Conservation (phyloP, 2,329 filamentous ascomycete species). For the Talaromyces islandicus region DNA sequence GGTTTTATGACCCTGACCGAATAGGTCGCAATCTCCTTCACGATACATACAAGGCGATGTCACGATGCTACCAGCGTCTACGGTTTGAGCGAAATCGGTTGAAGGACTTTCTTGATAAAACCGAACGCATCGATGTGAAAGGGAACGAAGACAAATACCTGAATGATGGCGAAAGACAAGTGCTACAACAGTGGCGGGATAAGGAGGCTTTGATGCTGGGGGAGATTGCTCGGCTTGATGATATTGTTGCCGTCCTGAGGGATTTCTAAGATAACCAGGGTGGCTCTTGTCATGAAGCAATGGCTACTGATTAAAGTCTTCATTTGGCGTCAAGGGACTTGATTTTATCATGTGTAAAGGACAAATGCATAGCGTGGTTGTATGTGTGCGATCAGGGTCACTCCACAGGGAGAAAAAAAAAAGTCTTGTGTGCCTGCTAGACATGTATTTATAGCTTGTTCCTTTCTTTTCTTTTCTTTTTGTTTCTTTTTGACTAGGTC, state of each 20-base stretch:
- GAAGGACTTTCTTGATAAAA: slow-evolving; percentile 68
- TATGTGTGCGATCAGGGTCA: not conserved
- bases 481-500: not conserved
- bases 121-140: slow-evolving; percentile 78
- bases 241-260: slow-evolving; percentile 73
- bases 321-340: not conserved
- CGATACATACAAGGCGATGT: slow-evolving; percentile 83
- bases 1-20: slow-evolving; percentile 78
- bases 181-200: slow-evolving; percentile 57
- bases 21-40: slow-evolving; percentile 67
- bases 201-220: slow-evolving; percentile 66
- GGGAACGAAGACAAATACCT: slow-evolving; percentile 78
- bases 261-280: slow-evolving; percentile 53
- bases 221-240: slow-evolving; percentile 76
- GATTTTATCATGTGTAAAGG: not conserved
- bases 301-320: not conserved
- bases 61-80: slow-evolving; percentile 74
- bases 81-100: slow-evolving; percentile 68
- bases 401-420: not conserved
- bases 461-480: not conserved
- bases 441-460: not conserved
- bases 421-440: not conserved
- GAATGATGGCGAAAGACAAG: slow-evolving; percentile 64
- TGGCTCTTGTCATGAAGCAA: not conserved
- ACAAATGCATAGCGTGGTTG: slow-evolving; percentile 10